These are phyloP conservation scores for Arachis stenosperma DNA, from an alignment of 306 rosid genomes.

Conservation along the genomic window DNA sequence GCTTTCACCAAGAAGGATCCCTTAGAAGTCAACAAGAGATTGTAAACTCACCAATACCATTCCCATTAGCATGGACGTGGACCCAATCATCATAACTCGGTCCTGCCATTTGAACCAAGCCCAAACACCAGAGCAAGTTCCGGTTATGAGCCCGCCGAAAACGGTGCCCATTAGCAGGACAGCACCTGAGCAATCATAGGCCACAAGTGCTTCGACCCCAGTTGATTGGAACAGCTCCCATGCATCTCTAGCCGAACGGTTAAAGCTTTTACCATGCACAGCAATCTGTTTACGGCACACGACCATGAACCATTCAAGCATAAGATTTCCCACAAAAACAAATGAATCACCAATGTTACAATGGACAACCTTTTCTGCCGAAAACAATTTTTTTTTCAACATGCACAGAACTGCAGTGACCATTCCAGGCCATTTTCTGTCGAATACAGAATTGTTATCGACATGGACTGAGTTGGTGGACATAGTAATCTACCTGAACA, in stretches of 20 bases:
- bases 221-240: conserved; percentile 99
- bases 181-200: conserved; percentile 98
- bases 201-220: conserved; percentile 95
- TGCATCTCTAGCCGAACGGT: conserved; percentile 94
- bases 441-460: neutral
- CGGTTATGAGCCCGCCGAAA: conserved; percentile 87
- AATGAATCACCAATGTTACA: conserved; percentile 24
- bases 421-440: conserved; percentile 1
- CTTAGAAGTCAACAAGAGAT: neutral
- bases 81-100: conserved; percentile 81
- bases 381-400: neutral
- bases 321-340: conserved; percentile 15
- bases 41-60: conserved; percentile 84
- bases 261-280: conserved; percentile 88
- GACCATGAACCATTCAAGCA: conserved; percentile 23
- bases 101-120: conserved; percentile 79
- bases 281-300: conserved; percentile 72
- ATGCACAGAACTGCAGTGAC: neutral
- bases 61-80: conserved; percentile 93
- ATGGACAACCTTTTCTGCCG: neutral
- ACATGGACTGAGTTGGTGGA: conserved; percentile 1
- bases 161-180: conserved; percentile 90
- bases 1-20: neutral
- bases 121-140: conserved; percentile 93
- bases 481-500: conserved; percentile 70